Evolutionary conservation across 768 basidiomycete species (phyloP).

Genomic region (Termitomyces sp.): DNA sequence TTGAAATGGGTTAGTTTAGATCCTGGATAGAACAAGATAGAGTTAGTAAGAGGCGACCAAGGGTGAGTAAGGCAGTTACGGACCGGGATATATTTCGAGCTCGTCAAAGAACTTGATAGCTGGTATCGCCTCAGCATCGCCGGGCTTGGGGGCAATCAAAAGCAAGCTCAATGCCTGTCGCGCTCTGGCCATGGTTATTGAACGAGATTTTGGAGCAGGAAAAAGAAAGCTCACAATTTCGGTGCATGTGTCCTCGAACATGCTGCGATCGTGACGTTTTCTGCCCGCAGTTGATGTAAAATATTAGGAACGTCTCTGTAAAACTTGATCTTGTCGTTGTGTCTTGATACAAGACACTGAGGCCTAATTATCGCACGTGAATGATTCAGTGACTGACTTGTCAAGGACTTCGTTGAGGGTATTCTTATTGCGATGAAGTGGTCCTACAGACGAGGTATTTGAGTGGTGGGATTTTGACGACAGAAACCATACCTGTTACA

Average conservation of each 20-base stretch:
- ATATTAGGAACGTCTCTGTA: slow-evolving; percentile 76
- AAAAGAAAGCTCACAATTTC: slow-evolving; percentile 45
- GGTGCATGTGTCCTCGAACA: slow-evolving; percentile 71
- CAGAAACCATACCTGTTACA: slow-evolving; percentile 36
- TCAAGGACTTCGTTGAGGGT: slow-evolving; percentile 46
- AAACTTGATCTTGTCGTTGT: slow-evolving; percentile 56
- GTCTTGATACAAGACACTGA: slow-evolving; percentile 23
- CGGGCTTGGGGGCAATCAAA: slow-evolving; percentile 36
- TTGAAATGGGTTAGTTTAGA: slow-evolving; percentile 83
- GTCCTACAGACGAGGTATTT: slow-evolving; percentile 28
- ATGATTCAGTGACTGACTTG: slow-evolving; percentile 22
- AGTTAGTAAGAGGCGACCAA: neutral
- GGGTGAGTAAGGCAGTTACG: neutral
- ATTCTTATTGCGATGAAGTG: slow-evolving; percentile 44
- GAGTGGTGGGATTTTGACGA: neutral
- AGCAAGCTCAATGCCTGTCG: slow-evolving; percentile 65
- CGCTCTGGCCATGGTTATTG: slow-evolving; percentile 44
- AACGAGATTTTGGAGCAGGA: neutral
- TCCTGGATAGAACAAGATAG: slow-evolving; percentile 27
- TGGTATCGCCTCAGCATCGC: slow-evolving; percentile 26
- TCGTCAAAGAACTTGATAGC: slow-evolving; percentile 66
- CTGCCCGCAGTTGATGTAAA: slow-evolving; percentile 47
- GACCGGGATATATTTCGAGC: slow-evolving; percentile 70
- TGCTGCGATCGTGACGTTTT: slow-evolving; percentile 54
- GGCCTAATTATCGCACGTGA: too few relatives aligned